Percentiles rank a stretch among this genome's conserved stretches.
phyloP scores from a whole-genome alignment of 495 filamentous ascomycete genomes.

The Cercophora scortea region DNA sequence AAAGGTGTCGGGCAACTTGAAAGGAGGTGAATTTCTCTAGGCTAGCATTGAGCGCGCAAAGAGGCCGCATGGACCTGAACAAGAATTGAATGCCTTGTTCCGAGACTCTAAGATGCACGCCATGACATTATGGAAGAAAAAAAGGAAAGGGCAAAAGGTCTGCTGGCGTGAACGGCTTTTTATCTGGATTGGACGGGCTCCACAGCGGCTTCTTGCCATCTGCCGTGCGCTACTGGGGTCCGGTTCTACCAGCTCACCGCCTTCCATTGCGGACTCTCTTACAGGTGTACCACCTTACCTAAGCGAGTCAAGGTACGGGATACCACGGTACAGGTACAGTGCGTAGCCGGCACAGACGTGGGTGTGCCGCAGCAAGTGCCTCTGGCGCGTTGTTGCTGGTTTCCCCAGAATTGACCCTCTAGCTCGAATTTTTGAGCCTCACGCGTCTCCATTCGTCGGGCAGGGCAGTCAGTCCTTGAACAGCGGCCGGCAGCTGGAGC shows the following conservation, averaged over 20 bases:
- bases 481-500: not conserved
- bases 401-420: not conserved
- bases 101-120: constrained; percentile 99
- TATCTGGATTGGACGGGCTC: not conserved
- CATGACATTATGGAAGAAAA: constrained; percentile 69
- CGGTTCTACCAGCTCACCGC: too few species aligned
- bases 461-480: not conserved
- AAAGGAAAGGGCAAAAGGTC: constrained; percentile 20
- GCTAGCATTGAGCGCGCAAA: constrained; percentile 98
- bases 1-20: constrained; percentile 50
- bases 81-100: constrained; percentile 88
- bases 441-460: not conserved
- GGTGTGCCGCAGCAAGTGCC: not conserved
- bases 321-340: too few species aligned
- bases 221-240: too few species aligned
- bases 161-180: constrained; percentile 4
- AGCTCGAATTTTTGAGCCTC: constrained; percentile 20
- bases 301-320: too few species aligned
- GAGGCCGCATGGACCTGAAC: constrained; percentile 81
- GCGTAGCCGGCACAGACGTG: too few species aligned
- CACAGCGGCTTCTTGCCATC: not conserved
- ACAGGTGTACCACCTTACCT: too few species aligned
- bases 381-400: not conserved
- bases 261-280: too few species aligned
- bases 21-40: constrained; percentile 72